phyloP scores from a whole-genome alignment of 1,284 basidiomycete genomes.

The Cryptococcus neoformans region DNA sequence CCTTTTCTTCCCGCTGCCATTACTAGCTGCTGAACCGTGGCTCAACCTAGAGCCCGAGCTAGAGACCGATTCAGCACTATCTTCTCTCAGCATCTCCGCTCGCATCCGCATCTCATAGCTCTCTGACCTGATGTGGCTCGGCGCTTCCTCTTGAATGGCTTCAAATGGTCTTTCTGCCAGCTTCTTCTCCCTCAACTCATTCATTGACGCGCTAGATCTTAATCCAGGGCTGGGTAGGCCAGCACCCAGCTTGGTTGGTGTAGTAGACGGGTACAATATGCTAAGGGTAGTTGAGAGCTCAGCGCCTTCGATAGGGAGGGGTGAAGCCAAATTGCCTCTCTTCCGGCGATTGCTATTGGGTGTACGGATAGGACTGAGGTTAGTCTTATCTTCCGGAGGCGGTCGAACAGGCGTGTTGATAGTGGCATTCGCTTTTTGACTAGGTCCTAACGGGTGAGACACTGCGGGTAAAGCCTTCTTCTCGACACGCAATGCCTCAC shows the following conservation, averaged over 20 bases:
- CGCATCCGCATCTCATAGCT: slow-evolving; percentile 19
- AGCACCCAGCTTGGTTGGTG: slow-evolving; percentile 1
- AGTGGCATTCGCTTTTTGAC: slow-evolving; percentile 5
- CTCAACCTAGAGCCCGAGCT: neutral
- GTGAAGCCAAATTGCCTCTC: slow-evolving; percentile 3
- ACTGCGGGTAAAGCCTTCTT: slow-evolving; percentile 4
- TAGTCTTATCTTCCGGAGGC: neutral
- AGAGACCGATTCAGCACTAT: neutral
- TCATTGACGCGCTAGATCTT: slow-evolving; percentile 12
- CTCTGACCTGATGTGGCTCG: slow-evolving; percentile 13
- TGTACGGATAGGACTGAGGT: neutral
- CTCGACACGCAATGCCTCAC: slow-evolving; percentile 10
- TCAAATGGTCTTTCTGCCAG: slow-evolving; percentile 5
- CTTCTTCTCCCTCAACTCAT: slow-evolving; percentile 17
- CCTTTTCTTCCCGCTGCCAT: slow-evolving; percentile 20
- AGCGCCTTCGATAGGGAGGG: neutral
- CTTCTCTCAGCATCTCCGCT: neutral
- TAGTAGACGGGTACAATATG: neutral
- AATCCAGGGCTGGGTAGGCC: slow-evolving; percentile 16
- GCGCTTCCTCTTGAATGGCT: neutral
- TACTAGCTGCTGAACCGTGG: neutral
- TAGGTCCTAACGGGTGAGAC: slow-evolving; percentile 10
- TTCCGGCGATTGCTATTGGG: neutral
- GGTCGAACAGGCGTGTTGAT: neutral
- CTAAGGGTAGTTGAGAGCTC: neutral